phyloP scores from a whole-genome alignment of 2,329 filamentous ascomycete species.

The Fusarium bactridioides region DNA sequence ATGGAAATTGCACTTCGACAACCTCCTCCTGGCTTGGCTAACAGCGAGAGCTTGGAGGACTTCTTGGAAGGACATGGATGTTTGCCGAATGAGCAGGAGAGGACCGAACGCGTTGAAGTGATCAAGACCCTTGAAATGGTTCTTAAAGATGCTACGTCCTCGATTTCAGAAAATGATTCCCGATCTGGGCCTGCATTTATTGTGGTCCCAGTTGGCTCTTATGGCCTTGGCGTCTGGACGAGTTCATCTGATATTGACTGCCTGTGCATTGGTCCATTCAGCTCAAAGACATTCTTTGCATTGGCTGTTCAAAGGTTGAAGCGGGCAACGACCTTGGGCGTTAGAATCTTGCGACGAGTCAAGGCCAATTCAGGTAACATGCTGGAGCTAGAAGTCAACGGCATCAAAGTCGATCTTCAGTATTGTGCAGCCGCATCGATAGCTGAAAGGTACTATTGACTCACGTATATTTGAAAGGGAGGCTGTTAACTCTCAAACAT shows the following conservation, averaged over 20 bases:
- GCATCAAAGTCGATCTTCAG: constrained; percentile 69
- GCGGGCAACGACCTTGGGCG: constrained; percentile 51
- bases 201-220: constrained; percentile 71
- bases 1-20: constrained; percentile 42
- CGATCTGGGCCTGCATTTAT: constrained; percentile 50
- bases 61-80: constrained; percentile 49
- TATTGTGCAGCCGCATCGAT: constrained; percentile 69
- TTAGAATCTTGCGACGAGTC: constrained; percentile 65
- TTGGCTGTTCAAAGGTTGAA: constrained; percentile 64
- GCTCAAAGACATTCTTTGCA: constrained; percentile 67
- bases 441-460: constrained; percentile 54
- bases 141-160: constrained; percentile 47
- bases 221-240: constrained; percentile 69
- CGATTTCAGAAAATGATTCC: not conserved
- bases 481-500: not conserved
- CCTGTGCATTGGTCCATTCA: constrained; percentile 69
- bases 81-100: constrained; percentile 58
- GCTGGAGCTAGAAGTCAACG: constrained; percentile 67
- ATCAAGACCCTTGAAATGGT: constrained; percentile 55
- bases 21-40: constrained; percentile 44
- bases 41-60: constrained; percentile 47
- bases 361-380: constrained; percentile 67
- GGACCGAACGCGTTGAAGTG: constrained; percentile 51
- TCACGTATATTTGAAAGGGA: not conserved
- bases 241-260: constrained; percentile 69